Conservation (phyloP, 352 stramenopile species). For the Chrysophaeum taylorii region DNA sequence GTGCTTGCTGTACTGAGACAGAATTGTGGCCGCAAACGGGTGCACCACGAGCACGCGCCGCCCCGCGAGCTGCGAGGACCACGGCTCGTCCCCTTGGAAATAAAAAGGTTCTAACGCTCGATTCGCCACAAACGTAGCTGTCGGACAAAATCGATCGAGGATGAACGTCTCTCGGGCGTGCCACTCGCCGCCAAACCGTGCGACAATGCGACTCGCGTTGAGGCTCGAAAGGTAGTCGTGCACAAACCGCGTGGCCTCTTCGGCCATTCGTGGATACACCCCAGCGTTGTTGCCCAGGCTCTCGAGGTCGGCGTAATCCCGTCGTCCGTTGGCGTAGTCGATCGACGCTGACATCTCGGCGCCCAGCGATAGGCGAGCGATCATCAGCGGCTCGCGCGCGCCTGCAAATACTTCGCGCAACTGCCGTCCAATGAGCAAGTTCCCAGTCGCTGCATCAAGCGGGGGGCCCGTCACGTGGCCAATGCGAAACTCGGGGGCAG, state of each 20-base stretch:
- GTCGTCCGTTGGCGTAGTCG: background rate
- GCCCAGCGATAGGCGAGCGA: background rate
- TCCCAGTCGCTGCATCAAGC: background rate
- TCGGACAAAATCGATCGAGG: background rate
- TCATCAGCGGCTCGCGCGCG: background rate
- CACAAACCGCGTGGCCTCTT: background rate
- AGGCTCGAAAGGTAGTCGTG: background rate
- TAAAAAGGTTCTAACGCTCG: constrained; percentile 8
- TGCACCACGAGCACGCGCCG: background rate
- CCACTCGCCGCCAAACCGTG: background rate
- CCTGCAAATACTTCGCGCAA: background rate
- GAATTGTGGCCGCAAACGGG: constrained; percentile 4
- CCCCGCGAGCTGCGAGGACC: background rate
- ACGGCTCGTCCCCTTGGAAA: background rate
- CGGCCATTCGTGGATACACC: background rate
- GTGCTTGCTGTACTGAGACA: background rate
- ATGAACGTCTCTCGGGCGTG: background rate
- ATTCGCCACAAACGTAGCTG: background rate
- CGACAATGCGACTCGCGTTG: background rate
- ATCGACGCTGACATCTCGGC: background rate
- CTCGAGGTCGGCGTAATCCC: background rate
- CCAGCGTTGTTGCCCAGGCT: background rate
- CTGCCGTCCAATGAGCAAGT: background rate
- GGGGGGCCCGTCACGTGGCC: too few relatives aligned
- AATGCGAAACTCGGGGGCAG: too few relatives aligned